Conservation (phyloP, 257 asterid genomes). For the Schizonepeta tenuifolia region DNA sequence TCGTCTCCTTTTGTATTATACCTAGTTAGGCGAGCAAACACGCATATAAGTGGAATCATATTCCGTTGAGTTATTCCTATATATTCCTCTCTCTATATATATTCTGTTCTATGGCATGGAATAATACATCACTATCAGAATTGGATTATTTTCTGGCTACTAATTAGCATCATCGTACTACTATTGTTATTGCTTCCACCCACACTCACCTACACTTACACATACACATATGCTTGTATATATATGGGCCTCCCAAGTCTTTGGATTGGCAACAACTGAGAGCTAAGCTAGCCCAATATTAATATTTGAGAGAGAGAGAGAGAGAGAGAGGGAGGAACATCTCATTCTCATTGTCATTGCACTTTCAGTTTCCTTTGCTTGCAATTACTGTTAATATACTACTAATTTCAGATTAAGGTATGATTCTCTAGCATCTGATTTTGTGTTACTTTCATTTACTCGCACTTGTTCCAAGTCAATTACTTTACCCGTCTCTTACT, state of each 20-base stretch:
- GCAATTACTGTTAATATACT: background rate
- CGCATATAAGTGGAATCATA: background rate
- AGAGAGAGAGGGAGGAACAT: background rate
- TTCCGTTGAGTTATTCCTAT: background rate
- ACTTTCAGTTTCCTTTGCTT: background rate
- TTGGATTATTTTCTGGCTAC: background rate
- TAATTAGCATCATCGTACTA: slow-evolving; percentile 5
- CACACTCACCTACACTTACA: background rate
- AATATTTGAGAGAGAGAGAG: background rate
- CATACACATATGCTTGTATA: background rate
- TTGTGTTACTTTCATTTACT: background rate
- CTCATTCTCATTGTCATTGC: slow-evolving; percentile 7
- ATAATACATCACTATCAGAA: slow-evolving; percentile 8
- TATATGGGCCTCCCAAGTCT: slow-evolving; percentile 8
- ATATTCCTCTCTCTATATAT: background rate
- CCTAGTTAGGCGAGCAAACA: background rate
- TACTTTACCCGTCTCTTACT: background rate
- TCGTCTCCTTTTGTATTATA: too few relatives aligned
- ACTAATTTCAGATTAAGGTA: background rate
- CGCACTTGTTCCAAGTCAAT: too few relatives aligned
- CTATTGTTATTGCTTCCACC: background rate
- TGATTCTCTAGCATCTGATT: background rate
- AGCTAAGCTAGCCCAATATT: background rate
- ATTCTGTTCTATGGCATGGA: background rate
- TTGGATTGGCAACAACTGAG: slow-evolving; percentile 7